Evolutionary conservation across 805 yeast species (phyloP).

Genomic region (Nakazawaea siamensis): DNA sequence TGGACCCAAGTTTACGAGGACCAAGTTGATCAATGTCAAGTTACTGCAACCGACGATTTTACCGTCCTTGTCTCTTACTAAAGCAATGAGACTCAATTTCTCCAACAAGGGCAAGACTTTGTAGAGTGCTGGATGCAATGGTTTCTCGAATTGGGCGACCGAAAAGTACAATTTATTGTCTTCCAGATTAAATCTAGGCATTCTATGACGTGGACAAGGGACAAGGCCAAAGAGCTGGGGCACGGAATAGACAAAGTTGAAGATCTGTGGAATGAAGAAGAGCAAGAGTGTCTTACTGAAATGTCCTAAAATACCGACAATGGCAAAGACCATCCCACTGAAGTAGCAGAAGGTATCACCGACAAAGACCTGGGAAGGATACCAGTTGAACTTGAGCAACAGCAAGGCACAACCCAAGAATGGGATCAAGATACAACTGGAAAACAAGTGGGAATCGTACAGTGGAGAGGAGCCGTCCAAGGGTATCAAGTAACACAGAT

Average conservation of each 20-base stretch:
- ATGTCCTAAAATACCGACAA: slow-evolving; percentile 93
- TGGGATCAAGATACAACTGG: slow-evolving; percentile 75
- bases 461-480: slow-evolving; percentile 39
- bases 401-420: slow-evolving; percentile 80
- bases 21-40: slow-evolving; percentile 80
- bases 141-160: slow-evolving; percentile 29
- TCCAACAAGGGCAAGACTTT: slow-evolving; percentile 38
- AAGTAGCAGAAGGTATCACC: slow-evolving; percentile 98
- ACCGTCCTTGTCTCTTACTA: slow-evolving; percentile 19
- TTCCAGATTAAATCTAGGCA: slow-evolving; percentile 65
- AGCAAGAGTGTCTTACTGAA: slow-evolving; percentile 86
- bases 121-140: slow-evolving; percentile 23
- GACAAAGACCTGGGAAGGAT: slow-evolving; percentile 88
- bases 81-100: slow-evolving; percentile 38
- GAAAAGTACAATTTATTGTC: slow-evolving; percentile 78
- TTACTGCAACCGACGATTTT: slow-evolving; percentile 51
- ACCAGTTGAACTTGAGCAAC: slow-evolving; percentile 74
- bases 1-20: slow-evolving; percentile 85
- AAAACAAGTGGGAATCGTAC: slow-evolving; percentile 73
- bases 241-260: slow-evolving; percentile 83
- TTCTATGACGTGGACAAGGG: slow-evolving; percentile 92
- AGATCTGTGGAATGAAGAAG: slow-evolving; percentile 83
- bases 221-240: slow-evolving; percentile 85
- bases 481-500: slow-evolving; percentile 54
- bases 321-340: slow-evolving; percentile 98